phyloP scores from a whole-genome alignment of 164 flowering plant genomes.

The Liquidambar formosana region DNA sequence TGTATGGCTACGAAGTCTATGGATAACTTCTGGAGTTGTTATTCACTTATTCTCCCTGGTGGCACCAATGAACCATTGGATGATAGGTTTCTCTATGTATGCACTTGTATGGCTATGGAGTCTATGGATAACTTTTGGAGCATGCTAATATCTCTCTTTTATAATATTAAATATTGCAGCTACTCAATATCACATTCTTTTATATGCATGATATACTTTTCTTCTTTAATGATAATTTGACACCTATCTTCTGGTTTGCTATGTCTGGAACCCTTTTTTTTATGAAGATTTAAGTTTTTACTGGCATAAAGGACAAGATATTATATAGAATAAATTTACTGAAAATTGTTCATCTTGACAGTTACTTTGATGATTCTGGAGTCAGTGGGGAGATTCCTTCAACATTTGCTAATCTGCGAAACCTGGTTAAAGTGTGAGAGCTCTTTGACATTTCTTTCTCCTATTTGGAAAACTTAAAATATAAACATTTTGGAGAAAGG shows the following conservation, averaged over 20 bases:
- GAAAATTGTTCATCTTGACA: conserved; percentile 17
- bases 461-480: not conserved
- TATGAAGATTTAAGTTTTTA: not conserved
- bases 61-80: too few species aligned
- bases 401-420: conserved; percentile 40
- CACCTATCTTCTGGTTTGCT: not conserved
- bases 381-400: conserved; percentile 54
- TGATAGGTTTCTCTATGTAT: too few species aligned
- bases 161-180: too few species aligned
- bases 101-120: too few species aligned
- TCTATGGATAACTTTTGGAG: too few species aligned
- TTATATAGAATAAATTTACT: not conserved
- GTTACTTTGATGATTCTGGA: conserved; percentile 54
- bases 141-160: too few species aligned
- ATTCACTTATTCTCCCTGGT: too few species aligned
- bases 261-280: not conserved
- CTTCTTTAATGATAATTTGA: not conserved
- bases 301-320: not conserved
- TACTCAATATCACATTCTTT: too few species aligned
- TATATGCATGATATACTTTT: too few species aligned
- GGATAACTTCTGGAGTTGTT: too few species aligned
- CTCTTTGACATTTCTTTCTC: not conserved
- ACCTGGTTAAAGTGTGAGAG: conserved; percentile 31
- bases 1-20: too few species aligned
- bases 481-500: not conserved